phyloP scores from a whole-genome alignment of 176 grass and related monocot genomes.

The Alloteropsis semialata region DNA sequence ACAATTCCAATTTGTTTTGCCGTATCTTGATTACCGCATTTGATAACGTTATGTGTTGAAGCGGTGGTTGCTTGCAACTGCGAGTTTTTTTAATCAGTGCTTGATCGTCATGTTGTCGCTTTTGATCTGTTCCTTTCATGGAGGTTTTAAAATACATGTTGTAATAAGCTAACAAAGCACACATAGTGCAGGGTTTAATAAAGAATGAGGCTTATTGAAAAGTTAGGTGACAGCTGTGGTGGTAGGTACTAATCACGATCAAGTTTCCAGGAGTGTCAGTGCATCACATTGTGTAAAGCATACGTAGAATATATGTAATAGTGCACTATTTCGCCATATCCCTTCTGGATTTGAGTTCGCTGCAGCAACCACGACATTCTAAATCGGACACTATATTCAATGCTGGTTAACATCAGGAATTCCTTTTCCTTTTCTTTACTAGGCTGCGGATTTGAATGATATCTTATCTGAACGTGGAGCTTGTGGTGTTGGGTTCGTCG shows the following conservation, averaged over 20 bases:
- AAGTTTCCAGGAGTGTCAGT: slow-evolving; percentile 17
- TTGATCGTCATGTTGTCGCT: slow-evolving; percentile 26
- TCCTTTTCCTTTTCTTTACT: neutral
- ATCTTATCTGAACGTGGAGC: slow-evolving; percentile 97
- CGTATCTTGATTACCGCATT: neutral
- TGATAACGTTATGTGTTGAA: neutral
- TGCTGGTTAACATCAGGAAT: neutral
- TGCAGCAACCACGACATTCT: neutral
- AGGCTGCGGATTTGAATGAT: slow-evolving; percentile 76
- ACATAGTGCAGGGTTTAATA: slow-evolving; percentile 37
- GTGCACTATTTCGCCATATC: neutral
- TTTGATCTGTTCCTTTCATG: slow-evolving; percentile 32
- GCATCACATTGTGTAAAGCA: slow-evolving; percentile 32
- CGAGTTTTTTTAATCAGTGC: slow-evolving; percentile 3
- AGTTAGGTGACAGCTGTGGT: slow-evolving; percentile 39
- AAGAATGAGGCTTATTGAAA: slow-evolving; percentile 3
- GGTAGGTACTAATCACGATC: slow-evolving; percentile 36
- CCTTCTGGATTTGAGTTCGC: slow-evolving; percentile 17
- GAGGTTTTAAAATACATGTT: slow-evolving; percentile 1
- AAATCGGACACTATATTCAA: neutral
- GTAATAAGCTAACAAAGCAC: slow-evolving; percentile 20
- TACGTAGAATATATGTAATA: neutral
- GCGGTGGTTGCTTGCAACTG: neutral
- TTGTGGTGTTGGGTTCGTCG: slow-evolving; percentile 95
- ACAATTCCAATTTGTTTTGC: neutral